Evolutionary conservation across 352 stramenopile species (phyloP).

Genomic region (Detonula confervacea): DNA sequence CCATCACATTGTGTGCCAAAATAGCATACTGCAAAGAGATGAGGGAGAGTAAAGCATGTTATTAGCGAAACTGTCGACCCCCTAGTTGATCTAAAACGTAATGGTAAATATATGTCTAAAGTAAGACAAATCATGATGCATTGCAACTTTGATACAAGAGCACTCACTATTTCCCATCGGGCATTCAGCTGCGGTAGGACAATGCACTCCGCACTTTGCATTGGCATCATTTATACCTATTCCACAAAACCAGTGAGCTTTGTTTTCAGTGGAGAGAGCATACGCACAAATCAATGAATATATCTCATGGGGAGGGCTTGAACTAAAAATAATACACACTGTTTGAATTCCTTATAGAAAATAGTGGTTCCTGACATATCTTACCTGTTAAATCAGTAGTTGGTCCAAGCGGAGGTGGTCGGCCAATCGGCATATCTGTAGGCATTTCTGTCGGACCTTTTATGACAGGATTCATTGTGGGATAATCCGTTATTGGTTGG

Average conservation of each 20-base stretch:
- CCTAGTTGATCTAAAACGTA: neutral
- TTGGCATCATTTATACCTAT: constrained; percentile 49
- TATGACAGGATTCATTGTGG: constrained; percentile 9
- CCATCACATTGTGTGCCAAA: constrained; percentile 54
- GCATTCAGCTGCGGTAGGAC: constrained; percentile 57
- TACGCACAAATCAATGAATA: constrained; percentile 1
- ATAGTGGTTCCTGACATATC: no score
- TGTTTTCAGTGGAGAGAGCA: neutral
- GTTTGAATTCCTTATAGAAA: neutral
- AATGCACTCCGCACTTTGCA: constrained; percentile 39
- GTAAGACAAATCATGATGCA: neutral
- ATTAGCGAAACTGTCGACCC: neutral
- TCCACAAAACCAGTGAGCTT: constrained; percentile 54
- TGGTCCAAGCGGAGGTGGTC: constrained; percentile 34
- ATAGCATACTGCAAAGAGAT: constrained; percentile 48
- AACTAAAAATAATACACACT: neutral
- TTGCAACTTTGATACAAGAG: neutral
- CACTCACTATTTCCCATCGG: constrained; percentile 47
- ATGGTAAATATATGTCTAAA: neutral
- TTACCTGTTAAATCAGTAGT: constrained; percentile 25
- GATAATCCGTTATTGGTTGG: constrained; percentile 8
- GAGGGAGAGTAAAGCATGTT: neutral
- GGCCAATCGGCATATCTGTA: constrained; percentile 38
- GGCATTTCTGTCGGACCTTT: constrained; percentile 39
- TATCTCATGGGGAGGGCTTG: neutral